phyloP scores from a whole-genome alignment of 2,329 filamentous ascomycete species.

The Cladosporium phlei region DNA sequence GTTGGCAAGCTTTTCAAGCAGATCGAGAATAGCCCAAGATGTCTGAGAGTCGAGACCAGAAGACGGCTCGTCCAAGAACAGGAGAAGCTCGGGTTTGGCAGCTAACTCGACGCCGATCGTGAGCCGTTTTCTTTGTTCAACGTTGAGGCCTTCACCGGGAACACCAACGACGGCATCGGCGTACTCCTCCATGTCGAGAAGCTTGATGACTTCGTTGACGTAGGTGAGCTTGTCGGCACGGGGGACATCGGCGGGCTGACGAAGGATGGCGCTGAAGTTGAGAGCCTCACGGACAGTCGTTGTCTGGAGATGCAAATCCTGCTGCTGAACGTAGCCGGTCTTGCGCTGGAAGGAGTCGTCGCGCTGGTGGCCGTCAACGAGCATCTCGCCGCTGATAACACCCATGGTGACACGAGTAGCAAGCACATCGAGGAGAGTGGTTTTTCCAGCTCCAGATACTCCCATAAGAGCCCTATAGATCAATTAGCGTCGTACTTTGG shows the following conservation, averaged over 20 bases:
- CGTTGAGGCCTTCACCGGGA: conserved; percentile 76
- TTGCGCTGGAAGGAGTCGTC: conserved; percentile 85
- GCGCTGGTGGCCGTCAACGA: conserved; percentile 69
- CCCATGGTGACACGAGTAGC: conserved; percentile 85
- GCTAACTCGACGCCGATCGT: conserved; percentile 96
- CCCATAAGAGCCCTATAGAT: conserved; percentile 93
- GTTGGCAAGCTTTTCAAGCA: conserved; percentile 84
- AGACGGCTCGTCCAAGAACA: conserved; percentile 93
- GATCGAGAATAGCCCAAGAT: conserved; percentile 83
- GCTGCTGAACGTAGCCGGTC: conserved; percentile 84
- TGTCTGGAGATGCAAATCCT: conserved; percentile 76
- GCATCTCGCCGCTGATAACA: conserved; percentile 80
- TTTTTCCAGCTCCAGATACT: conserved; percentile 90
- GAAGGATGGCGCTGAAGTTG: conserved; percentile 77
- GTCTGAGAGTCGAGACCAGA: conserved; percentile 91
- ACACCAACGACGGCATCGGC: conserved; percentile 88
- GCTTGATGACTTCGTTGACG: conserved; percentile 83
- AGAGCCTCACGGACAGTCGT: conserved; percentile 85
- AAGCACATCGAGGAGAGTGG: conserved; percentile 79
- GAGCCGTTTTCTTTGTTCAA: conserved; percentile 65
- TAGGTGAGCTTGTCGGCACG: conserved; percentile 76
- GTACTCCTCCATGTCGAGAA: conserved; percentile 85
- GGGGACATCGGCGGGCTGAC: conserved; percentile 72
- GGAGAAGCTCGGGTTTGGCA: conserved; percentile 80
- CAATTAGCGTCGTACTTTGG: too few relatives aligned